Evolutionary conservation across 208 protist species (phyloP), one percentile per base, ranked within the genome.

Genomic region (Trypanosoma theileri): DNA sequence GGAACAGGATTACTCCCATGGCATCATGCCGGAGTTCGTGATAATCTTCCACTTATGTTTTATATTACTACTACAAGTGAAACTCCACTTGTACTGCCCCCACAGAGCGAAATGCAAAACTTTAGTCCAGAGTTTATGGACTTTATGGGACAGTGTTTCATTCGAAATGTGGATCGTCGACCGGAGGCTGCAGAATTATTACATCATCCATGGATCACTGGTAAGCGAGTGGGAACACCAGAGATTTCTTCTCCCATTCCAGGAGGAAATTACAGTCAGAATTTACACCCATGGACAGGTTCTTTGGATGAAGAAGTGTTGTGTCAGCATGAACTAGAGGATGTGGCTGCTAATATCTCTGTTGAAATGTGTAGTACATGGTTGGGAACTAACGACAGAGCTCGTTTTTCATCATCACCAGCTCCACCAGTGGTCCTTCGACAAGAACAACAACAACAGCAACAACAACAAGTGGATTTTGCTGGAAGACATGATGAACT

Each of bases 141-240:
- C 62, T 96, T 96, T 61, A 82, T 96, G 79, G 84, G 94, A 44
- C 60, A 80, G 35, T 95, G 92, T 73, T 94, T 97, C 66, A 86
- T 60, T n/a, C 86, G 89, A 22, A 82, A 93, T 70, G 77, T 85
- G 24, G 46, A 69, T 14, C 65, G 69, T 19, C 77, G 92, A 14
- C 87, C 89, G 0, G 87, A 93, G 61, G 88, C 86, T 13, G 57
- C 54, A 24, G 86, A 95, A 59, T 75, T 97, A 58, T 73, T 95
- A 17, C 73, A 80, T 22, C 92, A 97, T 59, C 86, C 89, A 17
- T 97, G 88, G 86, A 85, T 97, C 17, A 79, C 71, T 31, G 85
- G 85, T n/a, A 46, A 24, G 52, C 59, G 66, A 26, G 28, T 81
- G 8, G 51, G 11, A 35, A 28, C 53, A 46, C 28, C 60, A 21